Base-by-base conservation (phyloP, 495 filamentous ascomycete species). In the Chlorociboria aeruginascens region DNA sequence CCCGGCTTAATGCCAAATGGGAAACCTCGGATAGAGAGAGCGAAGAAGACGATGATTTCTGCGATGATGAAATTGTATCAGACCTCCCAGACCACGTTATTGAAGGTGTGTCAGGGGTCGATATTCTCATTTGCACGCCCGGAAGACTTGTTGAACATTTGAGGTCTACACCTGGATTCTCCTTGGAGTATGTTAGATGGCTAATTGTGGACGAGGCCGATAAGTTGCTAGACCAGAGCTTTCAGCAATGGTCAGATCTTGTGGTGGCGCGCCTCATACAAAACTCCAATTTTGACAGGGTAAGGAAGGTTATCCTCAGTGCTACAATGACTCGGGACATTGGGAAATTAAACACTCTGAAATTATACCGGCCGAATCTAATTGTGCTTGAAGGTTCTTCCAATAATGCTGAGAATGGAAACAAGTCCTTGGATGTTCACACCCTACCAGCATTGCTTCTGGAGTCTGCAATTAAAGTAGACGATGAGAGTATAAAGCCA, bases 171-270 rank as follows among this genome's bases (percentile, higher is more conserved):
- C 76, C 77, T 9, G 85, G 90, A 2, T 94, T 95, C 57, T 77
- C 71, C 3, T 68, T 89, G 41, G 70, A 81, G 32, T 73, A 82
- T 63, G 71, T 92, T 6, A 74, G 81, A 52, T 97, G 87, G 88
- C 71, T 90, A 14, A 77, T 94, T 14, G 84, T 97, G 30, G 92
- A 98, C 58, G 92, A 98, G 66, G 92, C 89, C 0, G 92, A 97
- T 63, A 79, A 89, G 52, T 68, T 97, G 7, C 79, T 97, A 3
- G 84, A 88, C 14, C 85, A 95, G 60, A 87, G 82, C 52, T 97
- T 89, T 61, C 89, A 96, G 58, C 82, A 92, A 56, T 97, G 89
- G 87, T 71, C 93, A 6, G 77, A 82, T 43, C 63, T 80, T 2
- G 77, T 95, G 4, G 79, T 87, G 59, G 71, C 69, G 1, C 74